Base-by-base conservation (phyloP, 129 eudicot genomes). In the Chrysanthemum makinoi region DNA sequence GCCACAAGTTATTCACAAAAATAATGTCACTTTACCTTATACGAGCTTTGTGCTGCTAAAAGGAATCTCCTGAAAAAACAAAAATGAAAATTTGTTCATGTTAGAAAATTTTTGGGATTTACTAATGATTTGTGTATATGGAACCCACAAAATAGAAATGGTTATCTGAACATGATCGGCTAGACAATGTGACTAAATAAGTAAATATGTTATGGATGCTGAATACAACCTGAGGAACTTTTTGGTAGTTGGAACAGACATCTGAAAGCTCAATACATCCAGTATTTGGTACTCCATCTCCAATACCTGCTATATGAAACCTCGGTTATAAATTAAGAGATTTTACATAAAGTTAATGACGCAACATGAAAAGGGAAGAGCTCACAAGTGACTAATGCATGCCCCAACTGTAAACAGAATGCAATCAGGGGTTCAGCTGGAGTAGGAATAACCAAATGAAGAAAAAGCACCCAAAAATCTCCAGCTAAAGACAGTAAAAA, bases 41-140 rank as follows among this genome's bases (percentile, higher is more conserved):
- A 79, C 47, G 88, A 80, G 66, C 68, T 88, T 75, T 89, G 96
- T 65, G 98, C 92, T 64, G 95, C 96, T 74, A 85, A 88, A 79
- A 89, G 76, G 79, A 80, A 93, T 83, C 98, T 87, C 92, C 98
- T 93, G 84, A 54, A 39, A 80, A 80, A 66, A 35, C 0, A 15
- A 58, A 50, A 62, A 54, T 15, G 51, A 33, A 51, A 14, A 67
- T 49, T 33, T 58, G 5, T 50, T 30, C n/a, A 48, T 22, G 6
- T 80, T 35, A 73, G 78, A 49, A 39, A 30, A 24, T 60, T 17
- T n/a, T 44, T 65, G 18, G 47, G 39, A 28, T 54, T 68, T 70
- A 70, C 75, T 17, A 13, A 62, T 33, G n/a, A 61, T 10, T 17
- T 62, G 63, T 39, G 15, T 35, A 35, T 74, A 19, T 55, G 60